Percentiles rank a stretch among this genome's conserved stretches.
phyloP scores from a whole-genome alignment of 2,329 filamentous ascomycete genomes.

The Thyridium curvatum region DNA sequence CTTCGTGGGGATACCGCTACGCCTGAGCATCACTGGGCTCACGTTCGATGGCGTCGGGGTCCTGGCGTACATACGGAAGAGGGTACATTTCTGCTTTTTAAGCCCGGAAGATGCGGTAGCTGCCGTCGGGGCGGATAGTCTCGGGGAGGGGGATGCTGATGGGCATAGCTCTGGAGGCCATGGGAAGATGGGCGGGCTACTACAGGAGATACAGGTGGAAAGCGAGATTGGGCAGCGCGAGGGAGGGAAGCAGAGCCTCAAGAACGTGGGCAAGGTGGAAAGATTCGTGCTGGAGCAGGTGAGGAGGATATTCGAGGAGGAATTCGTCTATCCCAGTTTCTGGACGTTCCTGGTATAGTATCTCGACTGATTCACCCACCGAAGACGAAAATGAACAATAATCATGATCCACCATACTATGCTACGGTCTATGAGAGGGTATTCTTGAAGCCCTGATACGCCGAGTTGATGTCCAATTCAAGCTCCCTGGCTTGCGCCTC shows the following conservation, averaged over 20 bases:
- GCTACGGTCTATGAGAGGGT: slow-evolving; percentile 49
- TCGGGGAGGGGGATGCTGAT: slow-evolving; percentile 29
- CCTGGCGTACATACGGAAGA: slow-evolving; percentile 80
- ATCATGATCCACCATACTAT: background rate
- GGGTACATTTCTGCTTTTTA: slow-evolving; percentile 90
- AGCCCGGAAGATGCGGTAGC: slow-evolving; percentile 85
- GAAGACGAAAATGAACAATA: slow-evolving; percentile 1
- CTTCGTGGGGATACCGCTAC: slow-evolving; percentile 92
- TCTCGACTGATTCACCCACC: background rate
- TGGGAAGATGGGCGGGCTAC: slow-evolving; percentile 59
- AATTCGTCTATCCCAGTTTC: slow-evolving; percentile 97
- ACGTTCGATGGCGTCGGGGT: slow-evolving; percentile 95
- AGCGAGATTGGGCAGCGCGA: slow-evolving; percentile 95
- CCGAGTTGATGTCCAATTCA: slow-evolving; percentile 87
- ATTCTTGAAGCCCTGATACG: slow-evolving; percentile 88
- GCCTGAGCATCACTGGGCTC: slow-evolving; percentile 89
- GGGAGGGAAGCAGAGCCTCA: slow-evolving; percentile 86
- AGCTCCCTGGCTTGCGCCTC: slow-evolving; percentile 85
- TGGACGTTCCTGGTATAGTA: slow-evolving; percentile 86
- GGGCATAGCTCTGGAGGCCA: slow-evolving; percentile 13
- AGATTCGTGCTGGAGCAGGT: slow-evolving; percentile 96
- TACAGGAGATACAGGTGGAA: slow-evolving; percentile 93
- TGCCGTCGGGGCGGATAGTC: slow-evolving; percentile 46
- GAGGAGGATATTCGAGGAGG: slow-evolving; percentile 93
- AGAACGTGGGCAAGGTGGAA: slow-evolving; percentile 98